phyloP scores from a whole-genome alignment of 495 filamentous ascomycete species.

The Polyplosphaeria fusca region DNA sequence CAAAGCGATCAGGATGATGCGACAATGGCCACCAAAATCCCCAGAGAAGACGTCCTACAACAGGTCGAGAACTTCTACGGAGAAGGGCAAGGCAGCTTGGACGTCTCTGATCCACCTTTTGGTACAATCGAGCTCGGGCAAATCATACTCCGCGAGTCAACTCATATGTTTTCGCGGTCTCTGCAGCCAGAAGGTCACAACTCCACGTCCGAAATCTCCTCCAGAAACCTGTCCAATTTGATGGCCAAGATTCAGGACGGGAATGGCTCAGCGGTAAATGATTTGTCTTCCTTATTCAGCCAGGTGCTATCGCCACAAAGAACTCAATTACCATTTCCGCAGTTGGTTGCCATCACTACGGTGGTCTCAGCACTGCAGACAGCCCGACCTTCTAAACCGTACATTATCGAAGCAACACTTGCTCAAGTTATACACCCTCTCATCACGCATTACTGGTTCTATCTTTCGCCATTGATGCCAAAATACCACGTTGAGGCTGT shows the following conservation, averaged over 20 bases:
- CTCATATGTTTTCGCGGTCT: constrained; percentile 16
- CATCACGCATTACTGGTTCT: constrained; percentile 70
- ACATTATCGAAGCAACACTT: constrained; percentile 55
- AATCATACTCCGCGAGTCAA: constrained; percentile 14
- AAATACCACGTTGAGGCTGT: constrained; percentile 94
- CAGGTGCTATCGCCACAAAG: constrained; percentile 5
- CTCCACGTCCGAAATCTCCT: constrained; percentile 15
- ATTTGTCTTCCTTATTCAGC: constrained; percentile 14
- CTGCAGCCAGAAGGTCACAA: background rate
- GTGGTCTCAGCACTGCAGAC: constrained; percentile 62
- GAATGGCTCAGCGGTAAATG: background rate
- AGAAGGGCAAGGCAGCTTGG: constrained; percentile 29
- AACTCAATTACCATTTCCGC: constrained; percentile 11
- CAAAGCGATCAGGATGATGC: background rate
- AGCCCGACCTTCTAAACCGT: constrained; percentile 42
- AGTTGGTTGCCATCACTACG: constrained; percentile 49
- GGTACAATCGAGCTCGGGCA: constrained; percentile 18
- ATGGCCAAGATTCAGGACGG: constrained; percentile 25
- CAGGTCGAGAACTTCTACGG: constrained; percentile 26
- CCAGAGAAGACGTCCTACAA: constrained; percentile 7
- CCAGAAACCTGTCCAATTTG: constrained; percentile 21
- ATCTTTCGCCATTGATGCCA: constrained; percentile 72
- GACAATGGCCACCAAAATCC: background rate
- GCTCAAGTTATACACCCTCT: constrained; percentile 65
- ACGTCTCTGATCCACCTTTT: constrained; percentile 26